These are phyloP conservation scores for Boletus rufocinnamomeus DNA, from an alignment of 768 basidiomycete genomes.

Conservation along the genomic window DNA sequence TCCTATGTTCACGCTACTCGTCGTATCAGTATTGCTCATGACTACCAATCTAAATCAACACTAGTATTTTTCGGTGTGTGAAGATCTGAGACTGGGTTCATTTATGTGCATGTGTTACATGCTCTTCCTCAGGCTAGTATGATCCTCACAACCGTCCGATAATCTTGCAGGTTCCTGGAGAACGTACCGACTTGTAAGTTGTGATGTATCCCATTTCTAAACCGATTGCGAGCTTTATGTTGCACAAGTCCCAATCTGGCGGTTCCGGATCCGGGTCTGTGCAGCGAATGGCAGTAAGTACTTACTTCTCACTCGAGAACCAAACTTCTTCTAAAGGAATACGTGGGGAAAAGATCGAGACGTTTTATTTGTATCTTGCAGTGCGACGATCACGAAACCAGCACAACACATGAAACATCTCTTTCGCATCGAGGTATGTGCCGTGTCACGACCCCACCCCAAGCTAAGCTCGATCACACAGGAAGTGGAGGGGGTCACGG, in stretches of 20 bases:
- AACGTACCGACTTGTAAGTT: constrained; percentile 71
- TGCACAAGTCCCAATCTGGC: constrained; percentile 49
- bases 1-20: no score
- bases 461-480: constrained; percentile 19
- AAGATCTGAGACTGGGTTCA: no score
- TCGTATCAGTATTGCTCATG: no score
- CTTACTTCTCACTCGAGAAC: constrained; percentile 1
- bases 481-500: constrained; percentile 66
- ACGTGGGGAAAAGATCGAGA: constrained; percentile 43
- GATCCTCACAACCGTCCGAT: constrained; percentile 5
- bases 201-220: constrained; percentile 58
- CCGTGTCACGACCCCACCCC: neutral
- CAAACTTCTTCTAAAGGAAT: no score
- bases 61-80: no score
- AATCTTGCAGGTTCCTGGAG: constrained; percentile 60
- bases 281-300: constrained; percentile 72
- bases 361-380: constrained; percentile 37
- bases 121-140: neutral
- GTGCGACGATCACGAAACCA: no score
- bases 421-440: constrained; percentile 58
- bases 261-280: constrained; percentile 72
- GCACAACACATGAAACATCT: constrained; percentile 36
- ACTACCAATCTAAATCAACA: no score
- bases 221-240: constrained; percentile 29
- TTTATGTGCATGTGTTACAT: no score